Base-by-base conservation (phyloP, 2,329 filamentous ascomycete species). In the Neonectria magnoliae region DNA sequence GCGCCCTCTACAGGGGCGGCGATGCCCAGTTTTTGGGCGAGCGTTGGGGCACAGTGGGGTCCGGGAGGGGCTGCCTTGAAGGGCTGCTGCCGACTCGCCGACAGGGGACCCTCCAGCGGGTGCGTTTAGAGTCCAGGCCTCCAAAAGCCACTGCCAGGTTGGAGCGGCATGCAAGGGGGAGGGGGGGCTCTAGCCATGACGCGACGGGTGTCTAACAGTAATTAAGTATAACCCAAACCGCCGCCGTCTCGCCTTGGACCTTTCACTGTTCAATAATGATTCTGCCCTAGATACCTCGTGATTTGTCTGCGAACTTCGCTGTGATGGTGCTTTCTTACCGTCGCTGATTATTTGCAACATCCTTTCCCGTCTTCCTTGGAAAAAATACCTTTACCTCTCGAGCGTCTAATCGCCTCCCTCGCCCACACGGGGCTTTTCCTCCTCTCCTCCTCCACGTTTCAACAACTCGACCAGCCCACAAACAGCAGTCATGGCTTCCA, bases 151-250 rank as follows among this genome's bases (percentile, higher is more conserved):
- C 62, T 53, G 56, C 58, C 7, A 38, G 51, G 56, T 55, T 60
- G 53, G 55, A 50, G 47, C n/a, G 44, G 33, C 53, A 31, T 54
- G 56, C 68, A 69, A 38, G 64, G 69, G 66, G 56, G 25, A 69
- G 44, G 64, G 69, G 66, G 56, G 25, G 25, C 25, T 25, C 14
- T 38, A 62, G 47, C 52, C 64, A 71, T 71, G 69, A 71, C 69
- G 69, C 68, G 64, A 70, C 58, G 31, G 9, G 41, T 50, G 33
- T 64, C 41, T 64, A 33, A 47, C 36, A 60, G 68, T 64, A 69
- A 69, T 65, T 69, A 69, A 69, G 63, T 69, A 67, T 67, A 67
- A 71, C 57, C 59, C 52, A 66, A 67, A 64, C 63, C 59, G 16
- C 55, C 55, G 60, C 33, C 52, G 38, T 62, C 57, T 54, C 60